Evolutionary conservation across 257 asterid genomes (phyloP), one percentile per base, ranked within the genome.

Genomic region (Solanum gracilifrons): DNA sequence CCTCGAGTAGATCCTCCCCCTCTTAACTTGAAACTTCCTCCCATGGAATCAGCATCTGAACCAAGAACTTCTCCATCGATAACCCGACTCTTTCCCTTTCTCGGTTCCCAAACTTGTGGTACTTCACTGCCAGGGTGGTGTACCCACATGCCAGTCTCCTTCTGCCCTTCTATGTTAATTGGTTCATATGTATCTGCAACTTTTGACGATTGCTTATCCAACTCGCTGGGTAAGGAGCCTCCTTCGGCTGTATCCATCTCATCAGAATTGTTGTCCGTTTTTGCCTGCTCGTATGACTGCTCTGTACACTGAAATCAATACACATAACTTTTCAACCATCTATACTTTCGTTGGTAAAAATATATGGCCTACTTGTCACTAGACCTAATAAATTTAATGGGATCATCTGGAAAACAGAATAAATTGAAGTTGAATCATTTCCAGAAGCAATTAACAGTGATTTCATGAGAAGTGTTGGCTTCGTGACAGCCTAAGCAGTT

Each of bases 71-170:
- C 91, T 2, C 94, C 90, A 39, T 92, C 93, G 9, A 89, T 32
- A 74, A 36, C 87, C 88, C 93, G 93, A 84, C 82, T 89, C 89
- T 89, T 96, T 82, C 97, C 98, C 90, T 93, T 96, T 90, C 98
- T 94, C 66, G 95, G 94, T 92, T 95, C 98, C 99, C 98, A 96
- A 31, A 91, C 92, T 89, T 90, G 98, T 35, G 93, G 90, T 36
- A 93, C 94, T 87, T 96, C 99, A 90, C 95, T 92, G 83, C 99
- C 99, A 1, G 99, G 99, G 69, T 88, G 98, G 90, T 95, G 99
- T 86, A 96, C 95, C 99, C 98, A 96, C 76, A 96, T 86, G 89
- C 99, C 98, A 3, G 98, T 95, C 85, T 92, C 91, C 12, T 90
- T 18, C 88, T 93, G 91, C 74, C 98, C 99, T 62, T 94, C 95